Base-by-base conservation (phyloP, 2,329 filamentous ascomycete genomes). In the Dactylellina drechsleri region DNA sequence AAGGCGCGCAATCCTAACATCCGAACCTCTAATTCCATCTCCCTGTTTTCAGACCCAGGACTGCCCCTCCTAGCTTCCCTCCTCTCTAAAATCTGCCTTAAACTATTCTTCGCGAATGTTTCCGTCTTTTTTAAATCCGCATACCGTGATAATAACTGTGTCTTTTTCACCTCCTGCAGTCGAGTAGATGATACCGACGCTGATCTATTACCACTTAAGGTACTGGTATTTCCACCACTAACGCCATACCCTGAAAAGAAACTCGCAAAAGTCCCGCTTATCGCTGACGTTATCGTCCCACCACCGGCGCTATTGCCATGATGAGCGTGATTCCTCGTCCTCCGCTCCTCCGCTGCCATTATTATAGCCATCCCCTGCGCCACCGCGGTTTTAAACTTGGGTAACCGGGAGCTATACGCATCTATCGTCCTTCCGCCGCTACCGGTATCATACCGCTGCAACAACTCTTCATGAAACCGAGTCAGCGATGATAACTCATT, bases 121-220 rank as follows among this genome's bases (percentile, higher is more conserved):
- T 76, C 72, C 31, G 72, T 76, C 23, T 71, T 70, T 26, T 71
- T 70, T 15, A 76, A 52, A 54, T 76, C 72, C 10, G 66, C 59
- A 23, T 76, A 76, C 3, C 72, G 65, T 13, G 57, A 65, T 15
- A 76, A 31, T 5, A 70, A 49, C 23, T 76, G 72, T 13, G 72
- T 76, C 36, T 62, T 70, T 18, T 70, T 76, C n/a, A 76, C 72
- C 23, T 76, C 72, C 49, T 76, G 65, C 23, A 65, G 66, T 16
- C 66, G 26, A 36, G 31, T 36, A 36, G 31, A 36, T 1, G 31
- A 36, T 7, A 18, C 18, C n/a, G 57, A 45, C 4, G 54, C 20
- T 7, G 40, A 15, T 28, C 16, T 47, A 18, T 18, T 12, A 15
- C 41, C 36, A 10, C 20, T 36, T 4, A 12, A 4, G 13, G 28